phyloP scores from a whole-genome alignment of 23 red algal species.

The Gracilariopsis chorda region DNA sequence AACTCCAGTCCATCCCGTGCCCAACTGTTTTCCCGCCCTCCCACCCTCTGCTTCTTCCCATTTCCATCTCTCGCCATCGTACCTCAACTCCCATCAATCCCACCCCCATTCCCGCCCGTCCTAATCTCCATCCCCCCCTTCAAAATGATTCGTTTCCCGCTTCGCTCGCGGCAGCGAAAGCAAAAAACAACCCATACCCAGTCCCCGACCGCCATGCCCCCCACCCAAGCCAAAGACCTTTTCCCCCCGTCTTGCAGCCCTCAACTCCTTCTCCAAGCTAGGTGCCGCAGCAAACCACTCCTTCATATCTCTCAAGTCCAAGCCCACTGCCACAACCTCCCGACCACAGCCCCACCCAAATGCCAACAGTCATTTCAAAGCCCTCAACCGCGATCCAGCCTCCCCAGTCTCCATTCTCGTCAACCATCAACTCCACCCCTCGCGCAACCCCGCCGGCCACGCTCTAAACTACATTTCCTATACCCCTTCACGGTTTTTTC shows the following conservation, averaged over 20 bases:
- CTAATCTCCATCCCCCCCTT: not conserved
- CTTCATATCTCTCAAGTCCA: conserved; percentile 1
- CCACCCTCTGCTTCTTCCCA: not conserved
- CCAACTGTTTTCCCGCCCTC: no score
- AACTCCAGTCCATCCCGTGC: no score
- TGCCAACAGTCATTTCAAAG: not conserved
- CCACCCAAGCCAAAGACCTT: not conserved
- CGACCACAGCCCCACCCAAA: not conserved
- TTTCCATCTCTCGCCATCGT: not conserved
- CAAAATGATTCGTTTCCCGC: conserved; percentile 32
- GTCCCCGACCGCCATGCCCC: not conserved
- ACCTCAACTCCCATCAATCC: no score
- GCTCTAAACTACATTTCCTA: conserved; percentile 36
- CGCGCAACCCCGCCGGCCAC: not conserved
- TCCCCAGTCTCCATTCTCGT: conserved; percentile 10
- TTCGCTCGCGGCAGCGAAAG: conserved; percentile 3
- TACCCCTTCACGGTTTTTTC: conserved; percentile 28
- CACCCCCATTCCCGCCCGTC: not conserved
- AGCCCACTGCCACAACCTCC: not conserved
- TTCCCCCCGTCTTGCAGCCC: not conserved
- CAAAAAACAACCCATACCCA: not conserved
- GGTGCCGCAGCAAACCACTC: conserved; percentile 11
- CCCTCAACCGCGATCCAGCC: not conserved
- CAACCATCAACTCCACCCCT: conserved; percentile 30
- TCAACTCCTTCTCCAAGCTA: conserved; percentile 3